Conservation (phyloP, 2,329 filamentous ascomycete genomes). For the Fusarium sp. region DNA sequence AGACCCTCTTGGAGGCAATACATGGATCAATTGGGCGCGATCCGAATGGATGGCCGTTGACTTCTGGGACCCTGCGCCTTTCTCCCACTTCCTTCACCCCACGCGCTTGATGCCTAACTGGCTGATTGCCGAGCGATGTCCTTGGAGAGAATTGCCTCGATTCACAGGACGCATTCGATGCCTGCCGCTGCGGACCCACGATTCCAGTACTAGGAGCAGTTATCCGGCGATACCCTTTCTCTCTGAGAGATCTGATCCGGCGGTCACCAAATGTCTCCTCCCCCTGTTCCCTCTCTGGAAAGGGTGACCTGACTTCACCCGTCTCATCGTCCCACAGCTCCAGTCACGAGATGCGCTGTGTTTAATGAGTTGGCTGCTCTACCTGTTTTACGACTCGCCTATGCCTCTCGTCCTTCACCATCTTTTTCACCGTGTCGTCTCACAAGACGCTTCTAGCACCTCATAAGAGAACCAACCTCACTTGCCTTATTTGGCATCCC, state of each 20-base stretch:
- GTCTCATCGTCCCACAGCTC: constrained; percentile 32
- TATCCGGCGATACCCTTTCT: constrained; percentile 8
- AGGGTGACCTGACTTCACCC: constrained; percentile 35
- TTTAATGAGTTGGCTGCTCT: constrained; percentile 16
- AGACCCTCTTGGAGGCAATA: constrained; percentile 10
- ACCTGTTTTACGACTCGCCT: constrained; percentile 9
- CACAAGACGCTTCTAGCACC: constrained; percentile 1
- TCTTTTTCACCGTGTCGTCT: constrained; percentile 7
- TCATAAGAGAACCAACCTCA: neutral
- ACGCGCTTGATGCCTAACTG: constrained; percentile 35
- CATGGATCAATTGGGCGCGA: constrained; percentile 25
- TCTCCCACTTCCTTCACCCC: constrained; percentile 24
- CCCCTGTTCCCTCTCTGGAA: constrained; percentile 3
- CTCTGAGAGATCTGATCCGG: neutral
- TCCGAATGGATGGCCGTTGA: constrained; percentile 26
- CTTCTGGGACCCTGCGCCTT: constrained; percentile 16
- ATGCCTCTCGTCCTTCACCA: constrained; percentile 21
- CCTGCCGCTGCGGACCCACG: constrained; percentile 20
- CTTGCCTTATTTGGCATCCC: constrained; percentile 5
- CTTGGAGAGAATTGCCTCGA: neutral
- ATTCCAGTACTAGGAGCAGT: constrained; percentile 13
- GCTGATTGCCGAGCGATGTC: constrained; percentile 15
- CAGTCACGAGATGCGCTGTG: constrained; percentile 29
- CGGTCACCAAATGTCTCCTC: neutral
- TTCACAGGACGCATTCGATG: constrained; percentile 10